Evolutionary conservation across 2,329 filamentous ascomycete species (phyloP).

Genomic region (Sporothrix brasiliensis): DNA sequence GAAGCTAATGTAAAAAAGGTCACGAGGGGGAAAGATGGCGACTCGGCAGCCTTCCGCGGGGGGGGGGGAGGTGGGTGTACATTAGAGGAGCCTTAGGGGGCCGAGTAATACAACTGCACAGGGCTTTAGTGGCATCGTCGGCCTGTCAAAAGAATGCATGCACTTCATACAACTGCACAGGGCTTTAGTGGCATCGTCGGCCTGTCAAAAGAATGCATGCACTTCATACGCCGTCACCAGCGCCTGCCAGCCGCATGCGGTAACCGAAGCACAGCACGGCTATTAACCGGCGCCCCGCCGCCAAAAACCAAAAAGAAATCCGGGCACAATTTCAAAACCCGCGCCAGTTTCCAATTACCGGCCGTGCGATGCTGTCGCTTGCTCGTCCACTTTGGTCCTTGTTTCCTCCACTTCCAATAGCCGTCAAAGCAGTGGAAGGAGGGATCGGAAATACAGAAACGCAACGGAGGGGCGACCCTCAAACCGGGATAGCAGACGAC

Average conservation of each 20-base stretch:
- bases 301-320: too few species aligned
- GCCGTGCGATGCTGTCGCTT: not conserved
- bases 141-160: not conserved
- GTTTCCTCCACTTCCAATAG: not conserved
- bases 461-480: not conserved
- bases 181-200: not conserved
- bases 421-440: not conserved
- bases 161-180: not conserved
- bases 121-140: not conserved
- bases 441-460: not conserved
- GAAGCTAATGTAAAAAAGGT: slow-evolving; percentile 1
- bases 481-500: not conserved
- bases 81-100: not conserved
- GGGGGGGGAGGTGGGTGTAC: not conserved
- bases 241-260: not conserved
- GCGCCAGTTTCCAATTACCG: not conserved
- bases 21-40: slow-evolving; percentile 19
- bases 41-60: slow-evolving; percentile 23
- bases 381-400: too few species aligned
- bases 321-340: not conserved
- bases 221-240: not conserved
- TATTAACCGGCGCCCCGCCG: not conserved
- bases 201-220: not conserved
- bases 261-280: slow-evolving; percentile 14
- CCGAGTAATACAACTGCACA: not conserved